Base-by-base conservation (phyloP, 2,329 filamentous ascomycete genomes). In the Hypoxylon sp. region DNA sequence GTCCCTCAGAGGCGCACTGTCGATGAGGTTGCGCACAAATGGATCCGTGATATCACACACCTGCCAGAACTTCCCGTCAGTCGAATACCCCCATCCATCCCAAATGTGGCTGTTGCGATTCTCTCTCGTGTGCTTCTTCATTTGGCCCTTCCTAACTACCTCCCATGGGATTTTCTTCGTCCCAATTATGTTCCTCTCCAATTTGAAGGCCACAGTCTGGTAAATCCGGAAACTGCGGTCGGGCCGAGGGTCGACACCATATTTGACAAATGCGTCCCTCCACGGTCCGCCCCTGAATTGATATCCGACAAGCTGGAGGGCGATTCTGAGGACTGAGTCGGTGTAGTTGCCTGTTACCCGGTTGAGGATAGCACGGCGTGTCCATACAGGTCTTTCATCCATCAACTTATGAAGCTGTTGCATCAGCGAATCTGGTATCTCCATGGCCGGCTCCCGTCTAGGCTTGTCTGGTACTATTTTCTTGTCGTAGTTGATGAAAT, bases 221-320 rank as follows among this genome's bases (percentile, higher is more conserved):
- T 97, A 98, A 61, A 89, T 84, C 35, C 94, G 91, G 77, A 92
- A 95, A 61, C 90, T 87, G 0, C 92, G 90, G 69, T 95, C 91
- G 13, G 82, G 87, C 37, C 96, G 89, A 2, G 96, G 96, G 77
- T 99, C 96, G 20, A 97, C 81, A 8, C 95, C 95, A 79, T 95
- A 96, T 51, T 88, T 90, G 70, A 98, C 89, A 60, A 98, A 89
- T 2, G 92, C 91, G 79, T 98, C 95, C 70, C 94, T 89, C 92
- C 94, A 99, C 0, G 96, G 95, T 0, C 96, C 96, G 22, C 92
- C 94, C 66, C 92, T 91, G 85, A 98, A 98, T 80, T 95, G 93
- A 81, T 97, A 99, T 7, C 92, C 94, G 3, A 93, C 90, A 75
- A 96, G 95, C 70, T 94, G 92, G 58, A 95, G 88, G 51, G 92